A percentile compares a stretch with the other conserved stretches of the same genome.
Evolutionary conservation across 495 filamentous ascomycete genomes (phyloP).

Genomic region (Penicillium arizonense): DNA sequence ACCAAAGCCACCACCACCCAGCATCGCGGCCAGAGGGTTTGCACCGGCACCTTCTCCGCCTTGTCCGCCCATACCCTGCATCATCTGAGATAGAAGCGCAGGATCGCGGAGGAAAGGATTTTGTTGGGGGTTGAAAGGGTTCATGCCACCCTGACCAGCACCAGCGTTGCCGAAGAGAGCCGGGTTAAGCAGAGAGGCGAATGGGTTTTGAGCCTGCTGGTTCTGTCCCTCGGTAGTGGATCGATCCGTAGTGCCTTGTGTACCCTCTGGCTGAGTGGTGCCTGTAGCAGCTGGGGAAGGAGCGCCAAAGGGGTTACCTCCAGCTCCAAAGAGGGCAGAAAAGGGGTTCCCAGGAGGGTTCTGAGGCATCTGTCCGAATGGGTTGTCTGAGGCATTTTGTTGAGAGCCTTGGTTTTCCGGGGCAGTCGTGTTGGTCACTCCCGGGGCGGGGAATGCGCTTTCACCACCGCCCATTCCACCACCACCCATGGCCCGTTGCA

Average conservation of each 20-base stretch:
- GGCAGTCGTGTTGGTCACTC: conserved; percentile 71
- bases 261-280: conserved; percentile 19
- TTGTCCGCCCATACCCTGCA: conserved; percentile 42
- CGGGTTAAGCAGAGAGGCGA: conserved; percentile 51
- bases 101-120: conserved; percentile 52
- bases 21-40: conserved; percentile 38
- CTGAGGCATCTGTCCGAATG: conserved; percentile 30
- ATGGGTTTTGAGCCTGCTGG: conserved; percentile 49
- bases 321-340: conserved; percentile 61
- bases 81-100: conserved; percentile 43
- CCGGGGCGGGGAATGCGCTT: conserved; percentile 80
- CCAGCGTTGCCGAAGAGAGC: conserved; percentile 32
- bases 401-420: conserved; percentile 39
- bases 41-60: conserved; percentile 29
- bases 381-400: conserved; percentile 36
- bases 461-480: conserved; percentile 44
- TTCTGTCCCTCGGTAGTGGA: conserved; percentile 27
- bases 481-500: conserved; percentile 68
- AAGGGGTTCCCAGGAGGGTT: conserved; percentile 63
- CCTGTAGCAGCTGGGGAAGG: conserved; percentile 23
- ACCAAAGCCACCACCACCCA: conserved; percentile 41
- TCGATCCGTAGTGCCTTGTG: conserved; percentile 23
- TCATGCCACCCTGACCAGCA: conserved; percentile 31
- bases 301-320: conserved; percentile 36
- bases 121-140: conserved; percentile 47